Base-by-base conservation (phyloP, 768 basidiomycete genomes). In the Serendipita vermifera region DNA sequence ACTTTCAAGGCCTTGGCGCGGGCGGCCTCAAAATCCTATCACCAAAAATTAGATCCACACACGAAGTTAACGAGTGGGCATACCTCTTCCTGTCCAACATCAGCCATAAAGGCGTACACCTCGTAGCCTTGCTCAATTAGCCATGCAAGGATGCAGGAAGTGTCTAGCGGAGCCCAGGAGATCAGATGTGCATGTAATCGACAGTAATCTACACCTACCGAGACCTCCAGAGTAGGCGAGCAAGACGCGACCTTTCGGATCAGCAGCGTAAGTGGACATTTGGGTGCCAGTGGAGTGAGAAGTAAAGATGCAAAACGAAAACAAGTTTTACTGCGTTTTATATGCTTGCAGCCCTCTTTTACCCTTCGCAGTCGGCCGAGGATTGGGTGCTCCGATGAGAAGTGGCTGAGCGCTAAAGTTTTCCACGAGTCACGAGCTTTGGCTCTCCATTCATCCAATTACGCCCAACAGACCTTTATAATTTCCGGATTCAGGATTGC, bases 101-200 rank as follows among this genome's bases (percentile, higher is more conserved):
- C 88, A 11, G 90, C 89, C 87, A 94, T 92, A 79, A 93, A 98
- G 22, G 92, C 90, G 63, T 85, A 81, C 61, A 97, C 94, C 66
- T 98, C 88, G 72, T 98, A 99, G 57, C 90, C 92, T 69, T 97
- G 77, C 69, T 99, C 96, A 70, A 98, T 91, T 71, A 99, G 76
- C 94, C 94, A 99, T 54, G 90, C 90, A 64, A 98, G 84, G 73
- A 99, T 99, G 72, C 94, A 98, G 33, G 94, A 97, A 20, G 96
- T 99, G 71, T 99, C 96, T 93, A 64, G 55, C n/a, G 7, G 7
- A 15, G 32, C 24, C 7, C 31, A 33, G 43, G 43, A 43, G 3
- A 38, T 7, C 13, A 40, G 40, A 41, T 41, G 6, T 32, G n/a
- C 39, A 20, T 13, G 14, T 57, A 46, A 20, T 22, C 55, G 26